Evolutionary conservation across 192 early-diverging fungal species (phyloP).

Genomic region (Ambispora gerdemannii): DNA sequence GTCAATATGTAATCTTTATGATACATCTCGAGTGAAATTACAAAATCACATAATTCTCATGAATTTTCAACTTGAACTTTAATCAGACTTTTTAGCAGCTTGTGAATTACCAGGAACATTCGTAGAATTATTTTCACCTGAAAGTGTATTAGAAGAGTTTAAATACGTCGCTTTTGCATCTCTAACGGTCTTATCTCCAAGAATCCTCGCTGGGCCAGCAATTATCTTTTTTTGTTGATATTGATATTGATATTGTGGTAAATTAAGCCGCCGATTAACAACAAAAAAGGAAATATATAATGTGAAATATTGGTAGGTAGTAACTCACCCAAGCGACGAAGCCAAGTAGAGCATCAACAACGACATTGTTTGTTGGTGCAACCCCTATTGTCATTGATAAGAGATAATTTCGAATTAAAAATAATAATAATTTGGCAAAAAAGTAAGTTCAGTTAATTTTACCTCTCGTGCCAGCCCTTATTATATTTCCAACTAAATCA

Average conservation of each 20-base stretch:
- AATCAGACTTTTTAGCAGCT: too few species aligned
- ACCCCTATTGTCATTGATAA: constrained; percentile 35
- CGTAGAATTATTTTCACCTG: too few species aligned
- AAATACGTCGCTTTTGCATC: neutral
- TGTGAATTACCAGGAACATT: too few species aligned
- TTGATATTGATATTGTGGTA: neutral
- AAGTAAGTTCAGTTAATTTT: constrained; percentile 17
- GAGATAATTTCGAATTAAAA: constrained; percentile 29
- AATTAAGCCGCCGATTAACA: too few species aligned
- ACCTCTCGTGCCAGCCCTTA: constrained; percentile 32
- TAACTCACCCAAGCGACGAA: neutral
- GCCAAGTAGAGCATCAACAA: neutral
- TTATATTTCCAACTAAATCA: constrained; percentile 36
- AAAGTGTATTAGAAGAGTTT: too few species aligned
- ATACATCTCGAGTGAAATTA: too few species aligned
- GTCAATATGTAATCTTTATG: too few species aligned
- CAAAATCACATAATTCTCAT: too few species aligned
- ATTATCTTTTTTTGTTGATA: neutral
- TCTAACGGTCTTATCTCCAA: neutral
- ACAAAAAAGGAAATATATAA: too few species aligned
- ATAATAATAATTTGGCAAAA: constrained; percentile 19
- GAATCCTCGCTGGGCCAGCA: neutral
- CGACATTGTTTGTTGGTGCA: neutral
- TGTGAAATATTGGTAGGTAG: too few species aligned
- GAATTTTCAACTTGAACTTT: too few species aligned